A percentile compares a stretch with the other conserved stretches of the same genome.
Evolutionary conservation across 305 asterid genomes (phyloP).

Genomic region (Coffea humblotiana): DNA sequence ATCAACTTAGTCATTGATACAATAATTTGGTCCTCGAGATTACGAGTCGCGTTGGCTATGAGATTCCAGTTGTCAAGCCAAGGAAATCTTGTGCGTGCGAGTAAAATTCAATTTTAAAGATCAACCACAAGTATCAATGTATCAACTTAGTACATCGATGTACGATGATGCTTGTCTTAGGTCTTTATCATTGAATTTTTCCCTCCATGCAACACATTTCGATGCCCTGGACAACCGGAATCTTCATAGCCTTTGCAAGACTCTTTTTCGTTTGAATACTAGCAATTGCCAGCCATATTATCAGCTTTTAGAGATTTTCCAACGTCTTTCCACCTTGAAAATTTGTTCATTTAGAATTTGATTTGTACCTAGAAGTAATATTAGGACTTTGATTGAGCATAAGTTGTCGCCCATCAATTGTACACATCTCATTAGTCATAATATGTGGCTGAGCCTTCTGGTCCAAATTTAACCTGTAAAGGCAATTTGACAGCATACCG

Average conservation of each 20-base stretch:
- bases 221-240: background rate
- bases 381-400: background rate
- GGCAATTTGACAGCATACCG: background rate
- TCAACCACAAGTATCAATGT: too few species aligned
- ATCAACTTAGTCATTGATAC: too few species aligned
- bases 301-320: background rate
- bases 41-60: too few species aligned
- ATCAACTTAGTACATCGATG: too few species aligned
- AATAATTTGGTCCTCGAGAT: too few species aligned
- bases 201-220: background rate
- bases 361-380: background rate
- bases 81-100: too few species aligned
- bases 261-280: background rate
- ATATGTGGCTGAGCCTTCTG: background rate
- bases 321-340: background rate
- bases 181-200: background rate
- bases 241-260: background rate
- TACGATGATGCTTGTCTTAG: background rate
- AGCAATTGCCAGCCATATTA: background rate
- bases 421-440: too few species aligned
- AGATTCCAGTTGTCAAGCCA: too few species aligned
- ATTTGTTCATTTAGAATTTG: background rate
- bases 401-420: background rate
- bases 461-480: background rate
- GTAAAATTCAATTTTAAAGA: too few species aligned